phyloP scores from a whole-genome alignment of 2,329 filamentous ascomycete species.

The Cryphonectria carpinicola region DNA sequence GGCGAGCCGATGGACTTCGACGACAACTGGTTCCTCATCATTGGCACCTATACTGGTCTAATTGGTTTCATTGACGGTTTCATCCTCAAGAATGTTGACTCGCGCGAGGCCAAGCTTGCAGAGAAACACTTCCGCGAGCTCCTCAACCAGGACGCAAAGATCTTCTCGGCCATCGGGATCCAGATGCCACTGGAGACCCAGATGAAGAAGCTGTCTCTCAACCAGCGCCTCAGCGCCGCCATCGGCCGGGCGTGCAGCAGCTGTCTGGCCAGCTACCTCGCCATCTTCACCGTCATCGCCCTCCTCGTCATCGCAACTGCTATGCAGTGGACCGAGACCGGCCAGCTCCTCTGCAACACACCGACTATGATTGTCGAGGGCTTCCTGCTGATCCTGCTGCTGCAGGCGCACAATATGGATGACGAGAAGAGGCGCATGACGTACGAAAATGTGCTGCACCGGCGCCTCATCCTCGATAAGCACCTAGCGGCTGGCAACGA shows the following conservation, averaged over 20 bases:
- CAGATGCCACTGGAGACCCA: slow-evolving; percentile 24
- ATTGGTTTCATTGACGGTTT: slow-evolving; percentile 51
- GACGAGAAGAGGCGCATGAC: slow-evolving; percentile 33
- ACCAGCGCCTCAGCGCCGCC: slow-evolving; percentile 31
- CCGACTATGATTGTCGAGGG: slow-evolving; percentile 38
- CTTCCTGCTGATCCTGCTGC: slow-evolving; percentile 35
- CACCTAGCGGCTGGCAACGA: slow-evolving; percentile 29
- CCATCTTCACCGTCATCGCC: slow-evolving; percentile 31
- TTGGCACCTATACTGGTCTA: slow-evolving; percentile 52
- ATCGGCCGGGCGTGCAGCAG: slow-evolving; percentile 32
- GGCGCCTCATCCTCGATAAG: slow-evolving; percentile 35
- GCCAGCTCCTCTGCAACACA: slow-evolving; percentile 39
- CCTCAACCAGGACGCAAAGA: slow-evolving; percentile 28
- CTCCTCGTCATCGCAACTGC: slow-evolving; percentile 33
- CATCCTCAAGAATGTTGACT: slow-evolving; percentile 49
- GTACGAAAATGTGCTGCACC: slow-evolving; percentile 35
- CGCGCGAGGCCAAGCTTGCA: slow-evolving; percentile 32
- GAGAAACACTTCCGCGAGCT: slow-evolving; percentile 35
- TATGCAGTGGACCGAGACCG: slow-evolving; percentile 38
- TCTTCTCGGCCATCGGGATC: slow-evolving; percentile 33
- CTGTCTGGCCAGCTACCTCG: slow-evolving; percentile 29
- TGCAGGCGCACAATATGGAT: slow-evolving; percentile 35
- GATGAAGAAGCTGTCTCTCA: slow-evolving; percentile 25
- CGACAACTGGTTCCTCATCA: slow-evolving; percentile 51
- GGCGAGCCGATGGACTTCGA: slow-evolving; percentile 45